A percentile compares a stretch with the other conserved stretches of the same genome.
phyloP scores from a whole-genome alignment of 2,329 filamentous ascomycete genomes.

The Cordyceps militaris region DNA sequence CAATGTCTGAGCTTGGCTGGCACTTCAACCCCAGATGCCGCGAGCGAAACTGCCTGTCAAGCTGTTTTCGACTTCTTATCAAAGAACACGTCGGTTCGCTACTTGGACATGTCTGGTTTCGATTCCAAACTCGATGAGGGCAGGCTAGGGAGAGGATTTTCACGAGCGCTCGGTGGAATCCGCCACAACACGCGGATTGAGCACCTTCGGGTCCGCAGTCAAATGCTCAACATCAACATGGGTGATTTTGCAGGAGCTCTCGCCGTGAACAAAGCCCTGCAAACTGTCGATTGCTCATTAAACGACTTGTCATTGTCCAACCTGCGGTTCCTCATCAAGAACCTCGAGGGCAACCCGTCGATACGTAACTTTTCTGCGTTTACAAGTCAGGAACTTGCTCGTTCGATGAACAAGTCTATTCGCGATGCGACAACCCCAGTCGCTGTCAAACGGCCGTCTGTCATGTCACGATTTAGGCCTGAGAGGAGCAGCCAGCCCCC shows the following conservation, averaged over 20 bases:
- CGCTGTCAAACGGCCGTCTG: conserved; percentile 25
- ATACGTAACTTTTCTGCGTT: conserved; percentile 40
- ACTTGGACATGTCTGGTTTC: conserved; percentile 50
- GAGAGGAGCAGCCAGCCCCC: conserved; percentile 23
- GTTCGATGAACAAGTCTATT: conserved; percentile 28
- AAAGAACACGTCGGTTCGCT: conserved; percentile 44
- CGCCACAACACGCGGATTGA: conserved; percentile 36
- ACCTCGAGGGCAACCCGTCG: conserved; percentile 34
- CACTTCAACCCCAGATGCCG: conserved; percentile 41
- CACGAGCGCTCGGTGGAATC: conserved; percentile 41
- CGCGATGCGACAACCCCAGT: conserved; percentile 23
- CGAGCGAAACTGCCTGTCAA: conserved; percentile 39
- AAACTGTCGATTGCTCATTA: conserved; percentile 47
- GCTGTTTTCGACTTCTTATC: conserved; percentile 44
- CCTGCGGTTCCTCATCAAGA: conserved; percentile 39
- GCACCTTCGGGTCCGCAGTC: conserved; percentile 49
- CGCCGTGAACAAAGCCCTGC: conserved; percentile 39
- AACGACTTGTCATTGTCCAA: conserved; percentile 49
- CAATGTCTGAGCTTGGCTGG: conserved; percentile 47
- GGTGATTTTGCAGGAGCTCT: conserved; percentile 46
- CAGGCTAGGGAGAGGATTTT: conserved; percentile 47
- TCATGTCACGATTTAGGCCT: conserved; percentile 28
- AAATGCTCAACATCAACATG: conserved; percentile 47
- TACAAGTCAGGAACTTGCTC: conserved; percentile 29
- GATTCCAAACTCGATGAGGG: conserved; percentile 52